Evolutionary conservation across 345 rosid genomes (phyloP), one percentile per base, ranked within the genome.

Genomic region (Crucihimalaya himalaica): DNA sequence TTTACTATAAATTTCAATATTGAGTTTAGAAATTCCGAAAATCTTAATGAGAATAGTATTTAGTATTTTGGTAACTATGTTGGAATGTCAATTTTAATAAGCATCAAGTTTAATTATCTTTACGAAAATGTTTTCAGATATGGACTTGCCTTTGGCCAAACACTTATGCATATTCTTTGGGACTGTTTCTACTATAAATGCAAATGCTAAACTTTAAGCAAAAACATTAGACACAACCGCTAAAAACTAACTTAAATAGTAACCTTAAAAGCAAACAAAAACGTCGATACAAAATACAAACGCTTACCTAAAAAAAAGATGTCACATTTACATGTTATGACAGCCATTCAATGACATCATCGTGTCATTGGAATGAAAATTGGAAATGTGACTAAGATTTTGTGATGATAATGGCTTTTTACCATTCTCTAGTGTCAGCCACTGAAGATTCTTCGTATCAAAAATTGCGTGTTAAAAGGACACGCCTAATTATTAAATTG

Each of bases 331-430:
- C 57, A 19, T 47, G 56, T 34, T 10, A 47, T 61, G 40, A 72
- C 34, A 47, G 27, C 62, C 32, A 63, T 43, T 63, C 15, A 63
- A 29, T 43, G 42, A 43, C 62, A 51, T 40, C 54, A 72, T 6
- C 10, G 12, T 51, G 13, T 37, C 34, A 29, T 52, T 72, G 14
- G 43, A 31, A 42, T 15, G 34, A 21, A 14, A 52, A 42, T 56
- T 56, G 51, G 40, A 45, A 65, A 13, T 23, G 59, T 40, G 40
- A 64, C 29, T 45, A 55, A 21, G 6, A 21, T 55, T 73, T 55
- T 10, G 66, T 34, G 58, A 64, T 56, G 31, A 55, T 55, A 56
- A 6, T 55, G 45, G 55, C 63, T 72, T 72, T 56, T 72, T 56
- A 64, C 65, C 70, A 51, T 72, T 63, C 43, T 42, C n/a, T 42